A percentile compares a stretch with the other conserved stretches of the same genome.
Evolutionary conservation across 257 asterid genomes (phyloP).

Genomic region (Schizonepeta tenuifolia): DNA sequence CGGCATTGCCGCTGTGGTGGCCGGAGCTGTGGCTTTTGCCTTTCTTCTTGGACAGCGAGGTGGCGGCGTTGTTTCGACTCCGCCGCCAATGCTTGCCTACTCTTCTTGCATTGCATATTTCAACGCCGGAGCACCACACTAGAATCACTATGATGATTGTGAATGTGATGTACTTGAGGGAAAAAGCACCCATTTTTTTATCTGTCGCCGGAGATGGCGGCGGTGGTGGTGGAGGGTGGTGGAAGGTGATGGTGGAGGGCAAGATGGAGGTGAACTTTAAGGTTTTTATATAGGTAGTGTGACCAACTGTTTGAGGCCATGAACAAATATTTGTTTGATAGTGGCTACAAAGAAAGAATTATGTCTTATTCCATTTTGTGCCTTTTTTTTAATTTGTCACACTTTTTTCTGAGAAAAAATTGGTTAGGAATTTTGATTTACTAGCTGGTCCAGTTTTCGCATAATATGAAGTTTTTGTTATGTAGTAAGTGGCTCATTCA

Average conservation of each 20-base stretch:
- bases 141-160: conserved; percentile 44
- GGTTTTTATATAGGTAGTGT: conserved; percentile 51
- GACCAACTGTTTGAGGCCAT: conserved; percentile 24
- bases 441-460: conserved; percentile 42
- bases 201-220: conserved; percentile 10
- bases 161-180: conserved; percentile 53
- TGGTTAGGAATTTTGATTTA: conserved; percentile 34
- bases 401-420: conserved; percentile 39
- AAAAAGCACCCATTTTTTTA: conserved; percentile 47
- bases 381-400: conserved; percentile 23
- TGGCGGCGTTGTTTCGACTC: conserved; percentile 32
- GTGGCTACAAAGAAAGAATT: conserved; percentile 25
- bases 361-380: conserved; percentile 35
- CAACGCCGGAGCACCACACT: conserved; percentile 51
- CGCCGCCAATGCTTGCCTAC: conserved; percentile 61
- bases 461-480: conserved; percentile 30
- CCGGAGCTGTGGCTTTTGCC: conserved; percentile 43
- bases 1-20: conserved; percentile 51
- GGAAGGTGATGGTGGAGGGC: conserved; percentile 1
- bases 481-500: conserved; percentile 33
- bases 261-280: conserved; percentile 39
- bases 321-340: conserved; percentile 24
- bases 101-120: conserved; percentile 61
- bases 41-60: conserved; percentile 60
- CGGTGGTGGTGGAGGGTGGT: conserved; percentile 17